Base-by-base conservation (phyloP, 805 yeast species). In the Metschnikowia colocasiae region DNA sequence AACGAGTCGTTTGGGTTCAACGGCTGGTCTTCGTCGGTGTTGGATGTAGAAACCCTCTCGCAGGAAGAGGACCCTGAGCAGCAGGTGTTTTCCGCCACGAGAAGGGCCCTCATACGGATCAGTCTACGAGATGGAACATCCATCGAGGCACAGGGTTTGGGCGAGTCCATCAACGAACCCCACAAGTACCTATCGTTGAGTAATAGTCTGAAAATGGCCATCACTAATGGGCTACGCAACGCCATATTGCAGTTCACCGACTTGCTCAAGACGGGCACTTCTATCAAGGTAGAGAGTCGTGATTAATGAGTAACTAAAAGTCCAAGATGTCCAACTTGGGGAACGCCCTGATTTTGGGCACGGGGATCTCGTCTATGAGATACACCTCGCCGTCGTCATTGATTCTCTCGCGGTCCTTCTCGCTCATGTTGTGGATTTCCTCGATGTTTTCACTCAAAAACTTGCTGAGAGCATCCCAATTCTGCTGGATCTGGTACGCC, bases 381-480 rank as follows among this genome's bases (percentile, higher is more conserved):
- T 88, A 92, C 9, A 87, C 78, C 53, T 85, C 83, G 1, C 98
- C 98, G 51, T 87, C 80, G 33, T 91, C 97, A 62, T 91, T 92
- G 47, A 86, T 68, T 65, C 98, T 80, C 67, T 89, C 95, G 56
- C 97, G 77, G 58, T 91, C 97, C 55, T 80, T 80, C 57, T 89
- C 96, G 54, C 87, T 83, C 64, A 90, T 81, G 39, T 77, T 71
- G 68, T 86, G 92, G 20, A 94, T 87, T 64, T 91, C 97, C 15
- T 63, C 77, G 23, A 86, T 70, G 54, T 85, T 75, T n/a, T 74
- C 82, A 45, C 73, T 74, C 47, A 92, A 65, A 36, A 81, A 69
- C 1, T 60, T 72, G 2, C 81, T 50, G 31, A 91, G 71, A 22
- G 80, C 86, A 15, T 70, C 68, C 72, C 83, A 85, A 27, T 73